phyloP scores from a whole-genome alignment of 805 yeast species.

The Diddensiella santjacobensis region DNA sequence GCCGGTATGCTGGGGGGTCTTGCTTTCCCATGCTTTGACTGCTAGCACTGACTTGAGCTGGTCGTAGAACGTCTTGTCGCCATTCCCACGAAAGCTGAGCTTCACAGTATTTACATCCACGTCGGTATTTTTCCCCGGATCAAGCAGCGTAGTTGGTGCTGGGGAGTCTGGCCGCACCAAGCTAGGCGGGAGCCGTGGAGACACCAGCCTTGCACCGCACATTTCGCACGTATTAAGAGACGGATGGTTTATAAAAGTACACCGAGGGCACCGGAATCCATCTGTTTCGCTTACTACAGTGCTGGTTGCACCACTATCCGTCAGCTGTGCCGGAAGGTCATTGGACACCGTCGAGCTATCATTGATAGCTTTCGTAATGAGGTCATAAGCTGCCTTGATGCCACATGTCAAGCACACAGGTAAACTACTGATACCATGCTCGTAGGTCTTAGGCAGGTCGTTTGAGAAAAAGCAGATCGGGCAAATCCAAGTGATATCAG shows the following conservation, averaged over 20 bases:
- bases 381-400: slow-evolving; percentile 41
- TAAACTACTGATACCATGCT: slow-evolving; percentile 28
- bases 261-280: slow-evolving; percentile 43
- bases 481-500: slow-evolving; percentile 64
- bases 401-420: slow-evolving; percentile 65
- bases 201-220: slow-evolving; percentile 61
- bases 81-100: slow-evolving; percentile 72
- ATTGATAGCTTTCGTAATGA: slow-evolving; percentile 35
- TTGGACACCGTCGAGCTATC: background rate
- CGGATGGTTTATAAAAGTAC: slow-evolving; percentile 84
- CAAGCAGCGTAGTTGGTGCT: slow-evolving; percentile 18
- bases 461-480: slow-evolving; percentile 83
- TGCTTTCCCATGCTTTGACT: slow-evolving; percentile 46
- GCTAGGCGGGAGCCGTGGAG: slow-evolving; percentile 29
- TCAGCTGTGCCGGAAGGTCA: too few species aligned
- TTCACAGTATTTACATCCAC: slow-evolving; percentile 40
- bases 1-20: background rate
- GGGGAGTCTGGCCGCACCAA: slow-evolving; percentile 23
- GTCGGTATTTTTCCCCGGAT: slow-evolving; percentile 4
- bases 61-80: slow-evolving; percentile 52
- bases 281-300: slow-evolving; percentile 5
- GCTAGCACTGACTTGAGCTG: slow-evolving; percentile 46
- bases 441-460: slow-evolving; percentile 34
- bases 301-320: background rate
- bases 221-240: slow-evolving; percentile 76